Evolutionary conservation across 129 eudicot species (phyloP), one percentile per base, ranked within the genome.

Genomic region (Gnaphalium uliginosum): DNA sequence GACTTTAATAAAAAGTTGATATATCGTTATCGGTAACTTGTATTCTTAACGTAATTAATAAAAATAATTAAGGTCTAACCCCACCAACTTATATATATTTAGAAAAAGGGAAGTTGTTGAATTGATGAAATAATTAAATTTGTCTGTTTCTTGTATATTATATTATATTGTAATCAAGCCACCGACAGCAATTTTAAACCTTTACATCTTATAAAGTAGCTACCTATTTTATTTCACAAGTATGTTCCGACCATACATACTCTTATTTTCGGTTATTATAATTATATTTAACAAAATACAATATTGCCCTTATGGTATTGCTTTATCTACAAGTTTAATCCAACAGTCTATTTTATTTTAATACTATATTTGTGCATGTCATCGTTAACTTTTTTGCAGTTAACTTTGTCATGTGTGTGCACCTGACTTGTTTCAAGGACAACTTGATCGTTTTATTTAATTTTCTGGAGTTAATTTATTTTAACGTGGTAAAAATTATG

Each of bases 171-270:
- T n/a, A 53, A 78, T 69, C 81, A 69, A 60, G 39, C 2, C 81
- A 78, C 81, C 76, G 81, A 78, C 81, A 78, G 53, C 10, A 30
- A 78, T 60, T 27, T 78, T 46, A n/a, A 66, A 56, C 68, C 75
- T 21, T 2, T 15, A 66, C 57, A 76, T 21, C 32, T 68, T 43
- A 57, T 26, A 75, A 75, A 63, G 71, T 62, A 1, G 7, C 25
- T 33, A n/a, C 4, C 11, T 56, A 21, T 7, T 26, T 74, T 61
- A 10, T 5, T n/a, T 46, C 30, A 46, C 35, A 69, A 22, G 57
- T 41, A 22, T 68, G 73, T 43, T 68, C 73, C 73, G 73, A 68
- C 58, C 22, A 22, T 43, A 14, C 29, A 43, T 48, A 13, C 68
- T 27, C 29, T 62, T 6, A 7, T 2, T 15, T 46, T 24, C 29